Conservation (phyloP, 306 rosid species). For the Cajanus cajan region DNA sequence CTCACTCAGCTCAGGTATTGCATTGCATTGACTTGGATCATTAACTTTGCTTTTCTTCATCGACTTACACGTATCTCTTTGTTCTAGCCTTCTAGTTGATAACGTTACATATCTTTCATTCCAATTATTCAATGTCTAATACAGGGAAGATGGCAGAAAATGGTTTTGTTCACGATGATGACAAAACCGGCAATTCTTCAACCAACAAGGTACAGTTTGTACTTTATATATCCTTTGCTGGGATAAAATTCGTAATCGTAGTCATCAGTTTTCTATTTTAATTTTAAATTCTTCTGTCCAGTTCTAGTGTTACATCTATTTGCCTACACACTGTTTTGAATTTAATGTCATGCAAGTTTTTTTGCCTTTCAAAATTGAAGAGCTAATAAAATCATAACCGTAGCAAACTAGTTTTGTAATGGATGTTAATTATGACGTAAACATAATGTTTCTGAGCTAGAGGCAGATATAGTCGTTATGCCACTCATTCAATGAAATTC, state of each 20-base stretch:
- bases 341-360: neutral
- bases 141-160: slow-evolving; percentile 48
- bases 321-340: slow-evolving; percentile 7
- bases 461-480: neutral
- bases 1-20: neutral
- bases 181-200: slow-evolving; percentile 29
- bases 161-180: slow-evolving; percentile 34
- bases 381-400: neutral
- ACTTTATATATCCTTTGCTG: neutral
- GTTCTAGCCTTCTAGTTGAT: too few species aligned
- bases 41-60: neutral
- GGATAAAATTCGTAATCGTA: neutral
- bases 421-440: too few species aligned
- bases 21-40: neutral
- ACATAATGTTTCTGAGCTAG: neutral
- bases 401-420: neutral
- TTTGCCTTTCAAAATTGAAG: neutral
- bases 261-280: neutral
- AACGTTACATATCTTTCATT: neutral
- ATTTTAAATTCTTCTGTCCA: neutral
- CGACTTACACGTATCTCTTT: too few species aligned
- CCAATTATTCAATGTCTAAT: neutral
- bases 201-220: slow-evolving; percentile 40
- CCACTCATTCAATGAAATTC: neutral
- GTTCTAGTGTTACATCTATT: neutral